Conservation (phyloP, 1,139 yeast species). For the Candida sanyaensis region DNA sequence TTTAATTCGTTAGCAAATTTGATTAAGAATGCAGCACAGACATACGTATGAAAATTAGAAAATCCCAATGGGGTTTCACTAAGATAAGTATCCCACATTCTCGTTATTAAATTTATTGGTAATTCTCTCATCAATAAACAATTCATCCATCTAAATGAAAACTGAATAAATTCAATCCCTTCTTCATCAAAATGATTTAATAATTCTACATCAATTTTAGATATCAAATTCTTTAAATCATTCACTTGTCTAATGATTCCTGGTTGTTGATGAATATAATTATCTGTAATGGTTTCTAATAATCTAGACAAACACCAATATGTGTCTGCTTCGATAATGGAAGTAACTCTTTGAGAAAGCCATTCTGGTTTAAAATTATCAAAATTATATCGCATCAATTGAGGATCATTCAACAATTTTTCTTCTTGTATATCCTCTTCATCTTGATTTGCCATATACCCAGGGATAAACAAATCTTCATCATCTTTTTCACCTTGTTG, state of each 20-base stretch:
- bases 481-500: constrained; percentile 21
- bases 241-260: constrained; percentile 91
- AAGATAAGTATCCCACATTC: constrained; percentile 98
- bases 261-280: constrained; percentile 96
- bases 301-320: constrained; percentile 94
- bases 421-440: constrained; percentile 30
- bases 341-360: constrained; percentile 50
- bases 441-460: constrained; percentile 24
- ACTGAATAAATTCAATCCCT: constrained; percentile 89
- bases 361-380: constrained; percentile 62
- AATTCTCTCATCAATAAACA: constrained; percentile 94
- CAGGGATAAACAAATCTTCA: constrained; percentile 37
- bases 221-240: constrained; percentile 74
- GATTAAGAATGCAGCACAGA: constrained; percentile 95
- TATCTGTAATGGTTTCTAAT: constrained; percentile 92
- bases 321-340: constrained; percentile 82
- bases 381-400: constrained; percentile 23
- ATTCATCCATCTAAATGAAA: constrained; percentile 98
- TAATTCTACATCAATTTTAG: constrained; percentile 74
- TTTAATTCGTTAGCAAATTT: constrained; percentile 79
- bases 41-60: constrained; percentile 92
- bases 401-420: constrained; percentile 28
- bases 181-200: constrained; percentile 76
- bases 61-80: constrained; percentile 89
- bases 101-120: constrained; percentile 69